These are phyloP conservation scores for Coemansia sp. DNA, from an alignment of 192 early-diverging fungal genomes.

Conservation along the genomic window DNA sequence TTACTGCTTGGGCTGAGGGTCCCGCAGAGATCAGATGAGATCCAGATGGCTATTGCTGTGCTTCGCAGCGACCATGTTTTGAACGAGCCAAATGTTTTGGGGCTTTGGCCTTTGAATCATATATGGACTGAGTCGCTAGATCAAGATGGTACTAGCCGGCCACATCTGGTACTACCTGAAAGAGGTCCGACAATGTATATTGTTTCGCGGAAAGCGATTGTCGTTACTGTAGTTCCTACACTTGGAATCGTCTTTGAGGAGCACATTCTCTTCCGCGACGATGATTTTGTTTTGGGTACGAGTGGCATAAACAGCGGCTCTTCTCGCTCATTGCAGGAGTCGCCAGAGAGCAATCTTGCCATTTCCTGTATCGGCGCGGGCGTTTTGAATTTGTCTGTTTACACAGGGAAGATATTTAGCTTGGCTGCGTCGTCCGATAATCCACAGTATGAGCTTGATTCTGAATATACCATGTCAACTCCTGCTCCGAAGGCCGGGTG, in stretches of 20 bases:
- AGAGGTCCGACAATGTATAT: slow-evolving; percentile 31
- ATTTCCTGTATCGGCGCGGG: slow-evolving; percentile 34
- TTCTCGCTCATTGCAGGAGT: slow-evolving; percentile 12
- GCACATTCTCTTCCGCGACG: slow-evolving; percentile 25
- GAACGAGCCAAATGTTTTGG: slow-evolving; percentile 19
- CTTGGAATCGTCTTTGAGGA: slow-evolving; percentile 26
- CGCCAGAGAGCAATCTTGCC: slow-evolving; percentile 17
- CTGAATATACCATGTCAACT: background rate
- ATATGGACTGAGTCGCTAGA: slow-evolving; percentile 1
- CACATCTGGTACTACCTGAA: slow-evolving; percentile 31
- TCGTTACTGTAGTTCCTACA: slow-evolving; percentile 10
- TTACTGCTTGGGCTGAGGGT: slow-evolving; percentile 16
- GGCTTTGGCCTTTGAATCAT: slow-evolving; percentile 21
- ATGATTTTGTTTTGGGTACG: slow-evolving; percentile 24
- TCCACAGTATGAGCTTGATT: background rate
- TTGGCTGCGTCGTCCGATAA: background rate
- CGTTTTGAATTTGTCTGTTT: slow-evolving; percentile 31
- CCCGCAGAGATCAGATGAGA: background rate
- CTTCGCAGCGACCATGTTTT: slow-evolving; percentile 22
- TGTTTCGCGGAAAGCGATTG: slow-evolving; percentile 16
- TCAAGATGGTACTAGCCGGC: slow-evolving; percentile 7
- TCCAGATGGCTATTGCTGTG: slow-evolving; percentile 16
- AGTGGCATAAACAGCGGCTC: slow-evolving; percentile 1
- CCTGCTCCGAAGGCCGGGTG: background rate
- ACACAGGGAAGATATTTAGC: slow-evolving; percentile 10